phyloP scores from a whole-genome alignment of 1,284 basidiomycete genomes.

The Tilletia indica region DNA sequence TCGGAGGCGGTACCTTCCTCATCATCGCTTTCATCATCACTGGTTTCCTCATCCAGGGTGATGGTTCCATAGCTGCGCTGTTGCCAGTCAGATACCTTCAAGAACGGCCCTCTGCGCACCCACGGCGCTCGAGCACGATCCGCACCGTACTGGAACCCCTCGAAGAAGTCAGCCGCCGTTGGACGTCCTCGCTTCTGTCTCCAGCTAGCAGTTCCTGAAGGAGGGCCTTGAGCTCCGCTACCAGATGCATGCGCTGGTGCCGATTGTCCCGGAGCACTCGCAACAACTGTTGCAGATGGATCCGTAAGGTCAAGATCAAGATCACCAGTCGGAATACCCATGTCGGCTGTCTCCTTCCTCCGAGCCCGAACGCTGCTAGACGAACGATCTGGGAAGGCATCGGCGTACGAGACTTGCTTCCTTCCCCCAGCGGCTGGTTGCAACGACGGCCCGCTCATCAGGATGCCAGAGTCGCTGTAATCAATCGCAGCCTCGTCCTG shows the following conservation, averaged over 20 bases:
- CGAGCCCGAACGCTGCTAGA: neutral
- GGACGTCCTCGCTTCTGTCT: neutral
- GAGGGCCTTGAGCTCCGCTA: no score
- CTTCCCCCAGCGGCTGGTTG: neutral
- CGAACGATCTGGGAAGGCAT: neutral
- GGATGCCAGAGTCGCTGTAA: neutral
- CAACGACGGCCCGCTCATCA: neutral
- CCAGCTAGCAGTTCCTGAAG: neutral
- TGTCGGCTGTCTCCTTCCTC: neutral
- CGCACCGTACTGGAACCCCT: neutral
- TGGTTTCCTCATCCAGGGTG: neutral
- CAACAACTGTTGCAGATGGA: neutral
- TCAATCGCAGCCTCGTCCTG: no score
- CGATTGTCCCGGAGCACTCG: no score
- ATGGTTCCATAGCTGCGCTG: conserved; percentile 4
- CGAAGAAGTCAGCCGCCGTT: conserved; percentile 4
- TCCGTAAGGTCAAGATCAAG: neutral
- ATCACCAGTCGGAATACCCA: neutral
- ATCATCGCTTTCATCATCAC: neutral
- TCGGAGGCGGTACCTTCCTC: neutral
- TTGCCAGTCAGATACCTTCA: neutral
- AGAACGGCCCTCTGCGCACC: conserved; percentile 3
- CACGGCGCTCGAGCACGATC: neutral
- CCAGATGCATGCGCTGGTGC: no score
- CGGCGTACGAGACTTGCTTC: conserved; percentile 16